Evolutionary conservation across 2,329 filamentous ascomycete genomes (phyloP).

Genomic region (Botrytis deweyae): DNA sequence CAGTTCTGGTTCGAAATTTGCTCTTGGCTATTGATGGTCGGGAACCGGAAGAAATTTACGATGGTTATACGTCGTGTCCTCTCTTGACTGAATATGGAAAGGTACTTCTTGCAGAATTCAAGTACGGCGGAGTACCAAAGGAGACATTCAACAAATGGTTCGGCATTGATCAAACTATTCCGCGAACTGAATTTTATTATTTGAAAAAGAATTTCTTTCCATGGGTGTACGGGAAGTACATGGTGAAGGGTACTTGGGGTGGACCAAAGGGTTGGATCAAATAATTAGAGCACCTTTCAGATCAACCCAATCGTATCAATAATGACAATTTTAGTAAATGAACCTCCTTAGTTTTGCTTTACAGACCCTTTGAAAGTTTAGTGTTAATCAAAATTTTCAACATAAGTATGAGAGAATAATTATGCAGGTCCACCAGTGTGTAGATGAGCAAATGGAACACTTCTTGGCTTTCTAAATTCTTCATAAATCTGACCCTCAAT

Average conservation of each 20-base stretch:
- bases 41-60: constrained; percentile 46
- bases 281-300: background rate
- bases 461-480: background rate
- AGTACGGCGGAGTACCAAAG: constrained; percentile 61
- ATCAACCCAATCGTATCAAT: background rate
- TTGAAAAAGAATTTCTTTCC: constrained; percentile 68
- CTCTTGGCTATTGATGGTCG: constrained; percentile 48
- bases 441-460: background rate
- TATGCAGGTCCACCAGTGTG: background rate
- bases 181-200: constrained; percentile 58
- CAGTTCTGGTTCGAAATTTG: constrained; percentile 51
- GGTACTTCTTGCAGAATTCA: constrained; percentile 64
- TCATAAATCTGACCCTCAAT: background rate
- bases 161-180: constrained; percentile 57
- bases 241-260: constrained; percentile 63
- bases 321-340: background rate
- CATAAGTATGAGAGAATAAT: background rate
- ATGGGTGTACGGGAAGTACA: constrained; percentile 60
- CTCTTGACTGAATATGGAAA: constrained; percentile 58
- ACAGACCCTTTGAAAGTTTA: background rate
- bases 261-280: constrained; percentile 52
- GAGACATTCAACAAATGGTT: constrained; percentile 58
- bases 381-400: background rate
- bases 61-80: constrained; percentile 57
- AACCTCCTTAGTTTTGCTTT: background rate